Conservation (phyloP, 2,329 filamentous ascomycete genomes). For the Myriosclerotinia curreyana region DNA sequence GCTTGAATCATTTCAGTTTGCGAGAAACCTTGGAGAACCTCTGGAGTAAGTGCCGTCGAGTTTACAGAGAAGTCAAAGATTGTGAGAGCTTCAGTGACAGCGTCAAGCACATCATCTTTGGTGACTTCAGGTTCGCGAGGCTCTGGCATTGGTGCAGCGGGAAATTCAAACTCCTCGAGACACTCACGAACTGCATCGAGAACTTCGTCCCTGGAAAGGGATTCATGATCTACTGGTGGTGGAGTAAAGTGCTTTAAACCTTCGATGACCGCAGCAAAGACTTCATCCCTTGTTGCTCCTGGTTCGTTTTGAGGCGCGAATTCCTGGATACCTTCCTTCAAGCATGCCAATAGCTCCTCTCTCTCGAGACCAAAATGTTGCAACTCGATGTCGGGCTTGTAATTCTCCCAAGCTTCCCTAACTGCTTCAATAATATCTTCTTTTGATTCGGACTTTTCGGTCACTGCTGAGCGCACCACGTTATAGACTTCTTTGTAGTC, state of each 20-base stretch:
- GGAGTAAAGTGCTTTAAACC: conserved; percentile 78
- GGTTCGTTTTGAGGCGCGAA: conserved; percentile 54
- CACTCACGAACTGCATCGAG: conserved; percentile 81
- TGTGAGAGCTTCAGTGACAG: conserved; percentile 59
- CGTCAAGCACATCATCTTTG: conserved; percentile 60
- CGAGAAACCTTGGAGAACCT: conserved; percentile 54
- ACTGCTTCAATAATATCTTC: conserved; percentile 86
- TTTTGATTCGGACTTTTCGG: conserved; percentile 56
- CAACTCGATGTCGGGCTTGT: conserved; percentile 89
- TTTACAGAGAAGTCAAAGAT: conserved; percentile 47
- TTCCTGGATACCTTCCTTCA: conserved; percentile 80
- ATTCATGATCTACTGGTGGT: conserved; percentile 67
- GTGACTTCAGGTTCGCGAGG: conserved; percentile 54
- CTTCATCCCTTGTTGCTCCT: conserved; percentile 75
- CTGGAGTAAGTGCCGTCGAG: conserved; percentile 46
- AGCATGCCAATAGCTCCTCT: conserved; percentile 82
- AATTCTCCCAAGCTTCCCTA: conserved; percentile 86
- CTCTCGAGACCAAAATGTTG: conserved; percentile 87
- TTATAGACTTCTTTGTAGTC: conserved; percentile 85
- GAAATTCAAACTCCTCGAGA: conserved; percentile 79
- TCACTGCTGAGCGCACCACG: conserved; percentile 71
- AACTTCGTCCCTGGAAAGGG: conserved; percentile 78
- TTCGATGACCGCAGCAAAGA: conserved; percentile 81
- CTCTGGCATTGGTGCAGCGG: conserved; percentile 57
- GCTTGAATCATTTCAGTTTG: conserved; percentile 83